Conservation (phyloP, 1,284 basidiomycete species). For the Irpex lacteus region DNA sequence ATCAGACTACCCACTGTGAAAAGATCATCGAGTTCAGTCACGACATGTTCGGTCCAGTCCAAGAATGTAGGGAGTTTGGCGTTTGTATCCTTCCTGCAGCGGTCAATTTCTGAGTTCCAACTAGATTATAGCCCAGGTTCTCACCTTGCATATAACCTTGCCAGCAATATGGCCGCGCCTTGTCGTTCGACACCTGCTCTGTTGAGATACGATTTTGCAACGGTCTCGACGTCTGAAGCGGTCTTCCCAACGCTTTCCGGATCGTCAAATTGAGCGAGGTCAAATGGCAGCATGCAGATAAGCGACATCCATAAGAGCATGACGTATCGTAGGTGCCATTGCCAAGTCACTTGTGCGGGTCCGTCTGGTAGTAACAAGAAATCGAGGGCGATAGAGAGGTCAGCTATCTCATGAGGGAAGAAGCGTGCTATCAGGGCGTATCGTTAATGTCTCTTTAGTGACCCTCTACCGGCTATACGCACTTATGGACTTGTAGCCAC, state of each 20-base stretch:
- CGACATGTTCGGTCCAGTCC: slow-evolving; percentile 38
- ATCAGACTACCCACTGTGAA: slow-evolving; percentile 45
- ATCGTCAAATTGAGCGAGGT: slow-evolving; percentile 82
- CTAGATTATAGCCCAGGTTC: slow-evolving; percentile 11
- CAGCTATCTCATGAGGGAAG: slow-evolving; percentile 87
- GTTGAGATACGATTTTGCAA: slow-evolving; percentile 60
- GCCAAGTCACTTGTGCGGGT: slow-evolving; percentile 38
- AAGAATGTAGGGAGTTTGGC: slow-evolving; percentile 52
- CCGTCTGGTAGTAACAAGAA: slow-evolving; percentile 57
- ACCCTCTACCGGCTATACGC: slow-evolving; percentile 31
- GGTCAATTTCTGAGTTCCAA: slow-evolving; percentile 7
- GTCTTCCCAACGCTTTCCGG: slow-evolving; percentile 44
- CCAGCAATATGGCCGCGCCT: slow-evolving; percentile 70
- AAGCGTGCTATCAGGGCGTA: slow-evolving; percentile 66
- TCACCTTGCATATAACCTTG: slow-evolving; percentile 77
- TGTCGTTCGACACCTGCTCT: slow-evolving; percentile 82
- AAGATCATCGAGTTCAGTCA: slow-evolving; percentile 38
- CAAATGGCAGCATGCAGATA: slow-evolving; percentile 93
- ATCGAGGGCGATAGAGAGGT: slow-evolving; percentile 74
- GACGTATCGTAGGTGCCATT: slow-evolving; percentile 86
- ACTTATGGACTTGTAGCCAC: slow-evolving; percentile 94
- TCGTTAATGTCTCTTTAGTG: background rate
- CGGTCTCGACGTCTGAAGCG: slow-evolving; percentile 50
- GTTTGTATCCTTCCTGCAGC: slow-evolving; percentile 59
- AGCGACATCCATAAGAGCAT: slow-evolving; percentile 92